A percentile compares a stretch with the other conserved stretches of the same genome.
These are phyloP conservation scores for Nyctanthes arbortristis DNA, from an alignment of 257 asterid genomes.

Conservation along the genomic window DNA sequence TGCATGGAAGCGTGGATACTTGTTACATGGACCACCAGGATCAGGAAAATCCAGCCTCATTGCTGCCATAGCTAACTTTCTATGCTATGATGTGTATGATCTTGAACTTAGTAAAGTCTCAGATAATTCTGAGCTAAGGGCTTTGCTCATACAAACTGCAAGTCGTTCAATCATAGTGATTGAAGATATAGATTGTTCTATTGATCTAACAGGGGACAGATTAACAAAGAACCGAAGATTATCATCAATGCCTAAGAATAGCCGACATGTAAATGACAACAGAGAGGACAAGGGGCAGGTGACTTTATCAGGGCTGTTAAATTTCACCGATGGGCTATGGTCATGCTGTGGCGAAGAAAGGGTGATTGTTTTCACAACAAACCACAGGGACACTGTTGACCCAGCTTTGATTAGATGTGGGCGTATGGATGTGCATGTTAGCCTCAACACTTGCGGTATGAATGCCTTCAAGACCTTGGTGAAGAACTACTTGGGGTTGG, in stretches of 20 bases:
- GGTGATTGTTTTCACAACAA: slow-evolving; percentile 43
- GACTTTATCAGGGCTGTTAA: slow-evolving; percentile 55
- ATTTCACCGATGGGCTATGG: slow-evolving; percentile 59
- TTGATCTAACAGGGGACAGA: slow-evolving; percentile 47
- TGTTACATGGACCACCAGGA: slow-evolving; percentile 58
- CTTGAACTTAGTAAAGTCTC: slow-evolving; percentile 51
- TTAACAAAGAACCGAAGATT: slow-evolving; percentile 13
- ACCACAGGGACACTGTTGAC: slow-evolving; percentile 43
- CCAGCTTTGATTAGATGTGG: slow-evolving; percentile 60
- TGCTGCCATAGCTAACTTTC: slow-evolving; percentile 61
- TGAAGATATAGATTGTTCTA: slow-evolving; percentile 61
- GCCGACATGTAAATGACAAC: background rate
- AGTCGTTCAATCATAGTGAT: slow-evolving; percentile 58
- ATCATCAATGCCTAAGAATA: slow-evolving; percentile 9
- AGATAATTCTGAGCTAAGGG: slow-evolving; percentile 47
- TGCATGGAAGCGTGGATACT: slow-evolving; percentile 66
- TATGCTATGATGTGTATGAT: slow-evolving; percentile 57
- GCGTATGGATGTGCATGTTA: slow-evolving; percentile 65
- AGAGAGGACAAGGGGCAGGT: slow-evolving; percentile 37
- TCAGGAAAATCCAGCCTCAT: slow-evolving; percentile 62
- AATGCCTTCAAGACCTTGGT: slow-evolving; percentile 50
- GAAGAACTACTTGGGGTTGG: slow-evolving; percentile 53
- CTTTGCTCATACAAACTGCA: slow-evolving; percentile 45
- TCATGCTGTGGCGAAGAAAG: slow-evolving; percentile 49
- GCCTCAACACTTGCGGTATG: slow-evolving; percentile 60